A percentile compares a stretch with the other conserved stretches of the same genome.
Conservation (phyloP, 805 yeast species). For the Pichia nanzhaoensis region DNA sequence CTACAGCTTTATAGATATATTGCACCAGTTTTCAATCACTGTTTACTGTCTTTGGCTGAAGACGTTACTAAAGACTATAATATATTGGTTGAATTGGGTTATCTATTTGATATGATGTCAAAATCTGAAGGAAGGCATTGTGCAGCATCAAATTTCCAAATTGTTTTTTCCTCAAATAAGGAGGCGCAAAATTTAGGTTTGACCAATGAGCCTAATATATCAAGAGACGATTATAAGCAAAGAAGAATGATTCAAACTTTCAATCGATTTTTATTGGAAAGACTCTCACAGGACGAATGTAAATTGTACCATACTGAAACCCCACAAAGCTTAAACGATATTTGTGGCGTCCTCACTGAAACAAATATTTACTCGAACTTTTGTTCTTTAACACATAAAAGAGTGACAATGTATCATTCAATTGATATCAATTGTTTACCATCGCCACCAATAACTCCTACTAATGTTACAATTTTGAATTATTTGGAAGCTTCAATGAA, state of each 20-base stretch:
- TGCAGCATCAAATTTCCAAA: slow-evolving; percentile 73
- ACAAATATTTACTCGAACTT: slow-evolving; percentile 35
- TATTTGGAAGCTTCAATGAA: slow-evolving; percentile 59
- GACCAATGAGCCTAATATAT: slow-evolving; percentile 42
- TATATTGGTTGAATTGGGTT: slow-evolving; percentile 76
- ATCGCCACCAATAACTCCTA: slow-evolving; percentile 29
- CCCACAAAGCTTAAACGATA: slow-evolving; percentile 20
- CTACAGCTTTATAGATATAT: slow-evolving; percentile 75
- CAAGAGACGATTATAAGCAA: slow-evolving; percentile 38
- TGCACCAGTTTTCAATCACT: slow-evolving; percentile 63
- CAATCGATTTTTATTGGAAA: slow-evolving; percentile 51
- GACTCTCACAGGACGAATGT: slow-evolving; percentile 44
- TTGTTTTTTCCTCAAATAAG: slow-evolving; percentile 39
- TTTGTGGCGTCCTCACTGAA: slow-evolving; percentile 39
- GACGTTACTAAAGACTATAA: slow-evolving; percentile 44
- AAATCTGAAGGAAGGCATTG: slow-evolving; percentile 77
- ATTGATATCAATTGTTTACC: slow-evolving; percentile 36
- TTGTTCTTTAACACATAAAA: slow-evolving; percentile 34
- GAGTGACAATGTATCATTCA: slow-evolving; percentile 32
- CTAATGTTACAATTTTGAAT: slow-evolving; percentile 38
- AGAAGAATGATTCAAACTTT: slow-evolving; percentile 45
- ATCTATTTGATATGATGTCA: slow-evolving; percentile 83
- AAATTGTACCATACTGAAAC: slow-evolving; percentile 21
- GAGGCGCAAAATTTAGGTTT: slow-evolving; percentile 50
- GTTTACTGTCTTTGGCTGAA: slow-evolving; percentile 48